phyloP scores from a whole-genome alignment of 768 basidiomycete genomes.

The Leccinellum luteum region DNA sequence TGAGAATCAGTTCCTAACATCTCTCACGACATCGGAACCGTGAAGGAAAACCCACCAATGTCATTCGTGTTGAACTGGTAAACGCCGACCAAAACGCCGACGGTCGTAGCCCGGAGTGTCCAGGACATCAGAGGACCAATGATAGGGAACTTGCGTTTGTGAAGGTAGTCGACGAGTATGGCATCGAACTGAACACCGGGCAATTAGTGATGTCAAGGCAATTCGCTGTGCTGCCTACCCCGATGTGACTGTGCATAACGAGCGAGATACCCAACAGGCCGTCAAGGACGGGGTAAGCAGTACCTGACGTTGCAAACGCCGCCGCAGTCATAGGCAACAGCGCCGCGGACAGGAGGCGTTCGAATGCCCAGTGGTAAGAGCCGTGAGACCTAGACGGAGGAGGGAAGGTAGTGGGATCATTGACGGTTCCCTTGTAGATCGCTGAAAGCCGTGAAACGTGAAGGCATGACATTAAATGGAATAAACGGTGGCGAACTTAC shows the following conservation, averaged over 20 bases:
- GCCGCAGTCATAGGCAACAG: slow-evolving; percentile 88
- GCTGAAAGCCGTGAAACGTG: slow-evolving; percentile 41
- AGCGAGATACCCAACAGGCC: slow-evolving; percentile 84
- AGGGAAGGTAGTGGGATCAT: slow-evolving; percentile 93
- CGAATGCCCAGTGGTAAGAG: slow-evolving; percentile 91
- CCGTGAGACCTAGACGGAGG: slow-evolving; percentile 77
- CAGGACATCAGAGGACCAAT: slow-evolving; percentile 70
- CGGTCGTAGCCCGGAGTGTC: slow-evolving; percentile 73
- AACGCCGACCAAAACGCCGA: slow-evolving; percentile 81
- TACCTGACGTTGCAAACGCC: slow-evolving; percentile 76
- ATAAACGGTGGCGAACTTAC: slow-evolving; percentile 39
- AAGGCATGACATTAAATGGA: background rate
- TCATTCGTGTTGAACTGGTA: slow-evolving; percentile 99
- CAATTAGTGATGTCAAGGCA: background rate
- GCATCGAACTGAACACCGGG: slow-evolving; percentile 59
- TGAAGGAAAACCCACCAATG: slow-evolving; percentile 63
- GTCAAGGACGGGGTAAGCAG: slow-evolving; percentile 81
- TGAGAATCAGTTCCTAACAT: slow-evolving; percentile 1
- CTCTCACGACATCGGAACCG: slow-evolving; percentile 1
- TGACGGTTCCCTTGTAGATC: slow-evolving; percentile 87
- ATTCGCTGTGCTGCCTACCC: slow-evolving; percentile 46
- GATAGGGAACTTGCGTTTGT: slow-evolving; percentile 89
- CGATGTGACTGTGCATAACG: slow-evolving; percentile 94
- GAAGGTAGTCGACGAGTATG: slow-evolving; percentile 84
- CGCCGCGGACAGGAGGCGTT: slow-evolving; percentile 83